A percentile compares a stretch with the other conserved stretches of the same genome.
Evolutionary conservation across 495 filamentous ascomycete genomes (phyloP).

Genomic region (Geoglossum glabrum): DNA sequence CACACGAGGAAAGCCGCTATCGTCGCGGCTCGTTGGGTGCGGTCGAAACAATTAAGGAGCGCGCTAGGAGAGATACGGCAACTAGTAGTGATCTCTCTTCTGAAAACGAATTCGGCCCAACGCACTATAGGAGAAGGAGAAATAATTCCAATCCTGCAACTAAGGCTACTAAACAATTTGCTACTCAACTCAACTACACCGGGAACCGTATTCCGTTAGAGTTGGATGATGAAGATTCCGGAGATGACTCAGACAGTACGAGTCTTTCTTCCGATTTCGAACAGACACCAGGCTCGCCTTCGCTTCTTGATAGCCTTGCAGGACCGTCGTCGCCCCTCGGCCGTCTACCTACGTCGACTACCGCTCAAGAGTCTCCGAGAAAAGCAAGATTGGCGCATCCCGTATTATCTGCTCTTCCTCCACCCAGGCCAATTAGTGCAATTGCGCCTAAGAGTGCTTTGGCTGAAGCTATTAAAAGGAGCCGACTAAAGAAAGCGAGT

Average conservation of each 20-base stretch:
- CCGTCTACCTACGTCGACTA: conserved; percentile 22
- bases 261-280: conserved; percentile 49
- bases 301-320: conserved; percentile 31
- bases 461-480: conserved; percentile 51
- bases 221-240: conserved; percentile 33
- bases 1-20: conserved; percentile 26
- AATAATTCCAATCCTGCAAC: not conserved
- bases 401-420: conserved; percentile 56
- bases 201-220: not conserved
- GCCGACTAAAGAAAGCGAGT: conserved; percentile 56
- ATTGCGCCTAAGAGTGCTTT: conserved; percentile 59
- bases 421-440: conserved; percentile 76
- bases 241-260: conserved; percentile 41
- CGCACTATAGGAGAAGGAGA: conserved; percentile 9
- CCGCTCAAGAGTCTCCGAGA: conserved; percentile 30
- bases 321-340: conserved; percentile 22
- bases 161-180: not conserved
- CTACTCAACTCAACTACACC: not conserved
- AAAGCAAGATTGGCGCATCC: conserved; percentile 37
- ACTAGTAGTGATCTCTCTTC: conserved; percentile 88
- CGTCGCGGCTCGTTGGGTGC: conserved; percentile 59
- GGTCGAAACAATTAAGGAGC: conserved; percentile 50
- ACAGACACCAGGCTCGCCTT: conserved; percentile 40
- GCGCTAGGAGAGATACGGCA: conserved; percentile 62
- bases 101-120: conserved; percentile 63